Conservation (phyloP, 169 alveolate species). For the Theileria orientalis region DNA sequence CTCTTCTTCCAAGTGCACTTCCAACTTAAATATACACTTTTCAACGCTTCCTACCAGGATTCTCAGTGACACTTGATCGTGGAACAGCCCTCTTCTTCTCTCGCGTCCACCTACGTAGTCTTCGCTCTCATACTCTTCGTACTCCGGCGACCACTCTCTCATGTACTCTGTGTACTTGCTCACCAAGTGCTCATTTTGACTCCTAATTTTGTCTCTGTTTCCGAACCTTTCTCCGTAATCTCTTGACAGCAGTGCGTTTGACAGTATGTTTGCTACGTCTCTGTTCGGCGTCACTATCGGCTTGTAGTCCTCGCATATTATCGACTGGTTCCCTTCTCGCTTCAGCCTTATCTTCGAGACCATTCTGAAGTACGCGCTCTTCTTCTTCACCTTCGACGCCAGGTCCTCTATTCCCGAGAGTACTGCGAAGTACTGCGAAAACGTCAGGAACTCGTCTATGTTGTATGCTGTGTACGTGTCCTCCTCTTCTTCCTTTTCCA, state of each 20-base stretch:
- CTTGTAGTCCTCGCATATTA: slow-evolving; percentile 20
- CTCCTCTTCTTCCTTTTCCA: neutral
- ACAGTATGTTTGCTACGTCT: slow-evolving; percentile 47
- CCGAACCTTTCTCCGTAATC: neutral
- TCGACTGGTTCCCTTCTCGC: neutral
- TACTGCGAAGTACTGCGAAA: slow-evolving; percentile 4
- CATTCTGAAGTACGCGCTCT: neutral
- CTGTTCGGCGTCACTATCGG: slow-evolving; percentile 18
- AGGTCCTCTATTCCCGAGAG: slow-evolving; percentile 3
- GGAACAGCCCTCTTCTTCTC: neutral
- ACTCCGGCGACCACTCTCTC: neutral
- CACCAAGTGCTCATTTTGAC: neutral
- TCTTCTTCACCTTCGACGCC: neutral
- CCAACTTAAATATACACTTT: neutral
- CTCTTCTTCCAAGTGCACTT: neutral
- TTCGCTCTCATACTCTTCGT: neutral
- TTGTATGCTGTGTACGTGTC: neutral
- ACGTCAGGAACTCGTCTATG: neutral
- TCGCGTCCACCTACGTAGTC: neutral
- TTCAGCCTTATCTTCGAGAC: slow-evolving; percentile 5
- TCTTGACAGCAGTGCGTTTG: neutral
- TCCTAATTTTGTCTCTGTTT: neutral
- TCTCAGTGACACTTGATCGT: neutral
- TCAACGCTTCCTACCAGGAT: neutral
- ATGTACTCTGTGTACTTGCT: neutral